A percentile compares a stretch with the other conserved stretches of the same genome.
Evolutionary conservation across 2,329 filamentous ascomycete species (phyloP).

Genomic region (Epichloe coenophiala): DNA sequence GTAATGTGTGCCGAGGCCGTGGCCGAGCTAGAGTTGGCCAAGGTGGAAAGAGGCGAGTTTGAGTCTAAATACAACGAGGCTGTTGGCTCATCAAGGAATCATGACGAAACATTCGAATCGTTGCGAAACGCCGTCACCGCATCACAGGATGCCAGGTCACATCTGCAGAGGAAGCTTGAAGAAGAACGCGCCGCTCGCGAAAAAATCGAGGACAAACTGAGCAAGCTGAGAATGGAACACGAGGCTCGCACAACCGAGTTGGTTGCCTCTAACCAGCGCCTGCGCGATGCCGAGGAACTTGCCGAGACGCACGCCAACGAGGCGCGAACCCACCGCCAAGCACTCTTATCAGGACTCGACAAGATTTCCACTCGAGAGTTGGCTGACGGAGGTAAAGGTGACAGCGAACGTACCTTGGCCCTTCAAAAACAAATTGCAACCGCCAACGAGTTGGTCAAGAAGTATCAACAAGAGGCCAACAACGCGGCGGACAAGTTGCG

Average conservation of each 20-base stretch:
- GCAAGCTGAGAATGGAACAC: slow-evolving; percentile 66
- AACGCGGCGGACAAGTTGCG: slow-evolving; percentile 76
- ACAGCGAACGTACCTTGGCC: slow-evolving; percentile 54
- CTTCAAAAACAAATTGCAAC: slow-evolving; percentile 69
- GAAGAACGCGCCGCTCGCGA: slow-evolving; percentile 71
- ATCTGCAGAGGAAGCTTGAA: slow-evolving; percentile 69
- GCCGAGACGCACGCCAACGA: slow-evolving; percentile 79
- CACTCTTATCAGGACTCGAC: slow-evolving; percentile 69
- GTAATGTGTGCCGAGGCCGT: slow-evolving; percentile 65
- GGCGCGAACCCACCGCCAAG: slow-evolving; percentile 71
- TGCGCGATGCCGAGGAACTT: slow-evolving; percentile 78
- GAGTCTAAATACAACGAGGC: slow-evolving; percentile 54
- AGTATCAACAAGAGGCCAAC: slow-evolving; percentile 83
- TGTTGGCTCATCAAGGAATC: slow-evolving; percentile 52
- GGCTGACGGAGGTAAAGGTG: slow-evolving; percentile 30
- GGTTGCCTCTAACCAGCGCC: slow-evolving; percentile 55
- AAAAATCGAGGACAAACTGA: slow-evolving; percentile 60
- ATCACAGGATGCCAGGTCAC: slow-evolving; percentile 60
- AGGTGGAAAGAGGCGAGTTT: slow-evolving; percentile 75
- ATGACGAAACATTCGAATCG: slow-evolving; percentile 57
- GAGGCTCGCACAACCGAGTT: slow-evolving; percentile 70
- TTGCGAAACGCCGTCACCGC: slow-evolving; percentile 67
- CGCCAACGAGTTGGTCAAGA: slow-evolving; percentile 68
- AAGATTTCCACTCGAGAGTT: slow-evolving; percentile 49
- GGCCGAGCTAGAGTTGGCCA: slow-evolving; percentile 59